Conservation (phyloP, 164 flowering plant species). For the Santalum album region DNA sequence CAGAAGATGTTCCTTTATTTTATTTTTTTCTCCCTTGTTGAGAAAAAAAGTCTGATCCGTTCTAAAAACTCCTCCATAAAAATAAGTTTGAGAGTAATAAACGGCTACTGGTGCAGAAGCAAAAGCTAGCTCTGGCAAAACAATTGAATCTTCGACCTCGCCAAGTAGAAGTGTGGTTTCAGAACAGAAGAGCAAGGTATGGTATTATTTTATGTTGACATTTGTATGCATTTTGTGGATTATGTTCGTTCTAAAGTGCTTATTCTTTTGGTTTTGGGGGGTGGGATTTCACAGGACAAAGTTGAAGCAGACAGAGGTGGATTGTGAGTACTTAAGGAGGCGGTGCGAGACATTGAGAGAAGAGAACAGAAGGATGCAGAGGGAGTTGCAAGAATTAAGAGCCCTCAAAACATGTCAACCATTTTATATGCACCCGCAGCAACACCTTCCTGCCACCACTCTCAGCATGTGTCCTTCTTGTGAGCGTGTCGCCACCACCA, state of each 20-base stretch:
- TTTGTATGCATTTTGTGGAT: no score
- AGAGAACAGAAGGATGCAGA: slow-evolving; percentile 79
- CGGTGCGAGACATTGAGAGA: slow-evolving; percentile 84
- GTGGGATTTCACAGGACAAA: no score
- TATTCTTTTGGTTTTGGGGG: no score
- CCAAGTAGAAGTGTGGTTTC: slow-evolving; percentile 95
- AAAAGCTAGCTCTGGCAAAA: slow-evolving; percentile 65
- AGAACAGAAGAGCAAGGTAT: slow-evolving; percentile 89
- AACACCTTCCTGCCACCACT: slow-evolving; percentile 85
- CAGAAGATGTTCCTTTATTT: no score
- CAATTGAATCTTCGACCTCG: slow-evolving; percentile 74
- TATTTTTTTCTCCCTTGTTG: no score
- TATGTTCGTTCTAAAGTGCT: neutral
- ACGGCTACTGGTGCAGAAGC: no score
- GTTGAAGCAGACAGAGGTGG: slow-evolving; percentile 96
- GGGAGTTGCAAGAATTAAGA: slow-evolving; percentile 74
- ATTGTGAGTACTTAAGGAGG: slow-evolving; percentile 83
- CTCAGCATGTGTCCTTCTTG: slow-evolving; percentile 94
- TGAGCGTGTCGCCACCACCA: slow-evolving; percentile 67
- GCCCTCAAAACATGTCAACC: slow-evolving; percentile 67
- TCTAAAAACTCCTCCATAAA: no score
- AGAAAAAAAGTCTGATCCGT: no score
- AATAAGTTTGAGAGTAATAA: no score
- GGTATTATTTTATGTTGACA: no score
- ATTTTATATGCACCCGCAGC: slow-evolving; percentile 84